Base-by-base conservation (phyloP, 1,284 basidiomycete species). In the Athelia sp. region DNA sequence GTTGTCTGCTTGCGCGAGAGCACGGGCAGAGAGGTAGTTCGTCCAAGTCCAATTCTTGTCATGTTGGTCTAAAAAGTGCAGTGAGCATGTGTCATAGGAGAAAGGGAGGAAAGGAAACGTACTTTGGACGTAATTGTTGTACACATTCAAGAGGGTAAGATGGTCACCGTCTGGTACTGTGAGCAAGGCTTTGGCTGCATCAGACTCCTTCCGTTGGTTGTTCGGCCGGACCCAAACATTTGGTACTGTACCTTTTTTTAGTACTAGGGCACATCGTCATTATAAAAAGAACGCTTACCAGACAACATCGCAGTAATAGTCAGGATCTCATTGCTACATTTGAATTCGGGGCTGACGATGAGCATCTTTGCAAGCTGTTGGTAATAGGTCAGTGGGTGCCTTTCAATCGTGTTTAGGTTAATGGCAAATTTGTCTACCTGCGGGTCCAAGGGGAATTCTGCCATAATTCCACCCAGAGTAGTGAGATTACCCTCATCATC, bases 261-360 rank as follows among this genome's bases (percentile, higher is more conserved):
- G 40, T 21, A 44, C 19, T 32, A 49, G 29, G 19, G 36, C 35
- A 24, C 13, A 18, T 49, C n/a, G 36, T 34, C 18, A 21, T n/a
- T n/a, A n/a, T 8, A 35, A 17, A 43, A 47, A 40, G 29, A 43
- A 3, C 21, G 63, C 78, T 14, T 58, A 91, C 91, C 87, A 26
- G 92, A 96, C 48, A 99, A 75, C 95, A 98, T 98, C 1, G 96
- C 90, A 1, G 93, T 93, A 50, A 99, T 93, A 1, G 90, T 93
- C 50, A 99, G 70, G 47, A 98, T 90, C 66, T 99, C 97, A 62
- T 98, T 95, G 55, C 90, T 94, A 71, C 96, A 99, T 51, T 85
- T 85, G 75, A 98, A 98, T 65, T 98, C 93, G 13, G 94, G 90
- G 61, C 91, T 95, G 54, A 86, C 82, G 54, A 98, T 93, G 50